Evolutionary conservation across 1,284 basidiomycete species (phyloP).

Genomic region (Pseudozyma sp.): DNA sequence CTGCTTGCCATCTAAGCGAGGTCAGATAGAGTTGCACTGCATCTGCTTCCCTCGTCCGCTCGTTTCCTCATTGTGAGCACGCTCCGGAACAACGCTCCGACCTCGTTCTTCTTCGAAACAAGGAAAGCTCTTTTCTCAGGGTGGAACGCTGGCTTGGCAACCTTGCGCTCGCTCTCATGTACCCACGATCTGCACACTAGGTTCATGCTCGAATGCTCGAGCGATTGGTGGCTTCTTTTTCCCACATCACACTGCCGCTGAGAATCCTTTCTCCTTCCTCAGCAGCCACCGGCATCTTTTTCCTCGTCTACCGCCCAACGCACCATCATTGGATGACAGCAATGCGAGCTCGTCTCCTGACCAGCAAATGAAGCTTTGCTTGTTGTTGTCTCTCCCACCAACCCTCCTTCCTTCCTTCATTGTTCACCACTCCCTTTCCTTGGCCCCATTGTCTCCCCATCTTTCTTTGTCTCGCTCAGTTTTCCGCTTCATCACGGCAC

Average conservation of each 20-base stretch:
- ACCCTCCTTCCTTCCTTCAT: not conserved
- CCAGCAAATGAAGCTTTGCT: slow-evolving; percentile 14
- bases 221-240: slow-evolving; percentile 13
- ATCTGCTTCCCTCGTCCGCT: not conserved
- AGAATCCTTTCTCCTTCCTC: not conserved
- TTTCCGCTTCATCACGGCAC: not conserved
- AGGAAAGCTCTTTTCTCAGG: not conserved
- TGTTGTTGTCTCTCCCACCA: not conserved
- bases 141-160: slow-evolving; percentile 4
- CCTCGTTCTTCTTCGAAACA: not conserved
- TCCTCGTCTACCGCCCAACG: not conserved
- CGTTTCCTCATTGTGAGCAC: not conserved
- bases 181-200: slow-evolving; percentile 23
- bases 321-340: not conserved
- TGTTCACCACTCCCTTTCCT: not conserved
- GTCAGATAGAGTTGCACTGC: slow-evolving; percentile 2
- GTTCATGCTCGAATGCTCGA: slow-evolving; percentile 5
- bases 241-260: not conserved
- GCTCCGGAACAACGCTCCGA: not conserved
- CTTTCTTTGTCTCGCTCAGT: not conserved
- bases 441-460: not conserved
- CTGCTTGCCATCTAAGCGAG: not conserved
- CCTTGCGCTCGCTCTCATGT: not conserved
- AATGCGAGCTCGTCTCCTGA: not conserved
- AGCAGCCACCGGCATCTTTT: slow-evolving; percentile 6